Evolutionary conservation across 2,329 filamentous ascomycete species (phyloP), one percentile per base, ranked within the genome.

Genomic region (Penicillium sclerotiorum): DNA sequence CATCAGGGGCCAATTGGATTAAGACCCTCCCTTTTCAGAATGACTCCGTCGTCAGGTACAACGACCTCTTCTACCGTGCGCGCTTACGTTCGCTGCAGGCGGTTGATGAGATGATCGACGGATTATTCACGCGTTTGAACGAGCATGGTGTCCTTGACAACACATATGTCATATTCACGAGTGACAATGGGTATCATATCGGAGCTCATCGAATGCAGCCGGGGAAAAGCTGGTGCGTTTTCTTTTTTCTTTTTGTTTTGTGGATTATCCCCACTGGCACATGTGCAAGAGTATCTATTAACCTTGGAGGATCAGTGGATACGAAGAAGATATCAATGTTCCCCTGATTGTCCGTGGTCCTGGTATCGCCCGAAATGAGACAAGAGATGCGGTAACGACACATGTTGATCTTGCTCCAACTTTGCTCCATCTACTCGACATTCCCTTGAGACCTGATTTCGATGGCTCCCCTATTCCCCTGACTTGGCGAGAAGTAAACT

Each of bases 371-470:
- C 23, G 13, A 6, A 28, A 41, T 27, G 56, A 70, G 3, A 68
- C 64, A 0, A 66, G 69, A 1, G 64, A 77, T 12, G 61, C 74
- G 12, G 77, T 82, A 2, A 85, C 81, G 0, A 79, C 82, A 0
- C 84, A 87, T 52, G 84, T 82, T 2, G 84, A 87, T 57, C 67
- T 87, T 1, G 82, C 80, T 1, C 83, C 84, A 0, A 87, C 84
- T 0, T 63, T 86, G 5, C 70, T 86, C 27, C 65, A 73, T 15
- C 59, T 68, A 18, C 67, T 69, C 2, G 68, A 68, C 5, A 58
- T 65, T 33, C 63, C 70, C 1, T 56, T 73, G 7, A 70, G 76
- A 1, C 58, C 69, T 0, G 78, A 82, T 35, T 82, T 85, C 59
- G 83, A 86, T 37, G 83, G 82, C 0, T 68, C 73, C 1, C 73